These are phyloP conservation scores for Epichloe gansuensis DNA, from an alignment of 2,329 filamentous ascomycete species.

Conservation along the genomic window DNA sequence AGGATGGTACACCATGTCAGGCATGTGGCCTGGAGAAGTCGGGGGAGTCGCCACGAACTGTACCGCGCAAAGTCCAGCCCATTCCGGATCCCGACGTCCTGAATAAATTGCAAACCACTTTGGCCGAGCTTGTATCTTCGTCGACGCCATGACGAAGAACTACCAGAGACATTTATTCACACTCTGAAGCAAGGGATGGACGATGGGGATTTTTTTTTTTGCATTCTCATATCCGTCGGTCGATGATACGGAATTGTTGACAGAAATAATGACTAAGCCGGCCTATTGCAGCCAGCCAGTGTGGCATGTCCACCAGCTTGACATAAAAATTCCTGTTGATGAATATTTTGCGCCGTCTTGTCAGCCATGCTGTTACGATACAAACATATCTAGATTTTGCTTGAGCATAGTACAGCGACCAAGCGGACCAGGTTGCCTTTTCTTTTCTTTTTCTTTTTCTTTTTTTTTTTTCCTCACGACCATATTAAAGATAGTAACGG, in stretches of 20 bases:
- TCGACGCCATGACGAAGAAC: not conserved
- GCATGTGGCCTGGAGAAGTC: constrained; percentile 50
- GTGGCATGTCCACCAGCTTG: not conserved
- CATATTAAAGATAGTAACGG: not conserved
- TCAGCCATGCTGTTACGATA: not conserved
- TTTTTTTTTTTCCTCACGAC: not conserved
- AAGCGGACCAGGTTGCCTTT: not conserved
- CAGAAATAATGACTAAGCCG: no score
- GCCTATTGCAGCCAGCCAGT: no score
- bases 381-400: not conserved
- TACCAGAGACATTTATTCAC: not conserved
- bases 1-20: constrained; percentile 41
- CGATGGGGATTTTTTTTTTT: no score
- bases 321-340: not conserved
- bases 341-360: not conserved
- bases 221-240: no score
- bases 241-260: no score
- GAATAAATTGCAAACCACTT: constrained; percentile 41
- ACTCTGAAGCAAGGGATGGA: no score
- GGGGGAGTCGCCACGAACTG: constrained; percentile 42
- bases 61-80: constrained; percentile 46
- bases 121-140: constrained; percentile 27
- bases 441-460: no score
- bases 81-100: constrained; percentile 49
- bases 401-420: not conserved